phyloP scores from a whole-genome alignment of 805 yeast genomes.

The Tetrapisispora iriomotensis region DNA sequence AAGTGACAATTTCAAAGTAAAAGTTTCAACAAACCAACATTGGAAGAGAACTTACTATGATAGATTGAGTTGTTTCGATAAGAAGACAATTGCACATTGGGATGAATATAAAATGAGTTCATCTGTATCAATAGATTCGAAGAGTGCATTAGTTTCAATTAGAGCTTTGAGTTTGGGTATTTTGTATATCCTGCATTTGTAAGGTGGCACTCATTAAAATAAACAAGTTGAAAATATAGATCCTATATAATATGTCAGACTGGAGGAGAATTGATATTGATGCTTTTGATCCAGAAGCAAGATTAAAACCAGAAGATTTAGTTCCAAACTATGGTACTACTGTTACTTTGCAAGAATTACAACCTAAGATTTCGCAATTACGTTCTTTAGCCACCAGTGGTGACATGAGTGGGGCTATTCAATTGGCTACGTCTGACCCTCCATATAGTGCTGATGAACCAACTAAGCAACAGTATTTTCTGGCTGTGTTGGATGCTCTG shows the following conservation, averaged over 20 bases:
- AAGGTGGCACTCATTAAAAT: too few species aligned
- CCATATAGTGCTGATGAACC: conserved; percentile 71
- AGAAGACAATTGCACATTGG: too few species aligned
- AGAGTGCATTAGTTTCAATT: too few species aligned
- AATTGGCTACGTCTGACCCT: conserved; percentile 54
- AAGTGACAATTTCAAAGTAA: neutral
- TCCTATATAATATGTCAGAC: conserved; percentile 30
- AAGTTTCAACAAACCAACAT: too few species aligned
- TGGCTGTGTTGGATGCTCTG: conserved; percentile 60
- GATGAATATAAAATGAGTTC: too few species aligned
- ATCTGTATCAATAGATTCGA: too few species aligned
- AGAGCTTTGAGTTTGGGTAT: too few species aligned
- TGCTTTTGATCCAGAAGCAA: conserved; percentile 75
- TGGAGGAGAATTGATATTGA: conserved; percentile 96
- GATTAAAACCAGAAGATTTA: conserved; percentile 54
- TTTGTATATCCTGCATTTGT: too few species aligned
- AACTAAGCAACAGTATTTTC: conserved; percentile 36
- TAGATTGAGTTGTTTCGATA: too few species aligned
- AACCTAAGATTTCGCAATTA: conserved; percentile 43
- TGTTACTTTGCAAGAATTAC: conserved; percentile 45
- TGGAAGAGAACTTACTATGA: too few species aligned
- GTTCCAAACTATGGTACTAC: conserved; percentile 44
- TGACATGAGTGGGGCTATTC: conserved; percentile 56
- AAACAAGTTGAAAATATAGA: too few species aligned
- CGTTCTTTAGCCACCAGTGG: conserved; percentile 64